Evolutionary conservation across 768 basidiomycete genomes (phyloP).

Genomic region (Leccinum rimulosum): DNA sequence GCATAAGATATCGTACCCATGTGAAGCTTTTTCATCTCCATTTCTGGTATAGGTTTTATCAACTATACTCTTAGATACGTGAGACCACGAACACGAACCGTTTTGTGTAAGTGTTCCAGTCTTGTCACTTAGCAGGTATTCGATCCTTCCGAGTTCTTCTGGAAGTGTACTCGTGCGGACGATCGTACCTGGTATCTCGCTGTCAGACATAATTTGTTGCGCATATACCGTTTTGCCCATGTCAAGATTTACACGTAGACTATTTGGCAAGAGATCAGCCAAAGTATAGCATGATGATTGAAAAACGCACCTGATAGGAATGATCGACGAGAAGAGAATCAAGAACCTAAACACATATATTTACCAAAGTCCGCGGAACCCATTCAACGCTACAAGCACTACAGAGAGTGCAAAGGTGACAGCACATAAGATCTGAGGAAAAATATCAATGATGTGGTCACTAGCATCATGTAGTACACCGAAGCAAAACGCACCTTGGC

Average conservation of each 20-base stretch:
- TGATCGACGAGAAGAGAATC: constrained; percentile 97
- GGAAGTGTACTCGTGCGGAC: constrained; percentile 97
- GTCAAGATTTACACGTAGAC: constrained; percentile 97
- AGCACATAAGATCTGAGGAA: constrained; percentile 78
- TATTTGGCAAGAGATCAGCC: constrained; percentile 28
- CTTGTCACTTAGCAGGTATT: constrained; percentile 96
- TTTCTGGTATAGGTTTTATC: constrained; percentile 53
- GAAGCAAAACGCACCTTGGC: constrained; percentile 67
- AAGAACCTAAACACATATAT: constrained; percentile 96
- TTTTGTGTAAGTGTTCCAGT: constrained; percentile 98
- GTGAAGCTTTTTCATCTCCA: constrained; percentile 99
- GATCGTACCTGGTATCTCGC: constrained; percentile 91
- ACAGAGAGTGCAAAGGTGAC: constrained; percentile 93
- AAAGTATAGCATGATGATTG: neutral
- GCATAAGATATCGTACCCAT: constrained; percentile 99
- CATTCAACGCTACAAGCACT: constrained; percentile 91
- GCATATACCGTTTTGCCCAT: constrained; percentile 99
- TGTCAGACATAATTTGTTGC: constrained; percentile 90
- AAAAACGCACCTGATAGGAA: constrained; percentile 88
- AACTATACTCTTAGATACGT: neutral
- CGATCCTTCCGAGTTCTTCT: constrained; percentile 92
- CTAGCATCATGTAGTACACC: no score
- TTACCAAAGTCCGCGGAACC: constrained; percentile 94
- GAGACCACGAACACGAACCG: constrained; percentile 46
- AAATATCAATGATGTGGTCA: neutral